Evolutionary conservation across 345 rosid genomes (phyloP).

Genomic region (Reutealis trisperma): DNA sequence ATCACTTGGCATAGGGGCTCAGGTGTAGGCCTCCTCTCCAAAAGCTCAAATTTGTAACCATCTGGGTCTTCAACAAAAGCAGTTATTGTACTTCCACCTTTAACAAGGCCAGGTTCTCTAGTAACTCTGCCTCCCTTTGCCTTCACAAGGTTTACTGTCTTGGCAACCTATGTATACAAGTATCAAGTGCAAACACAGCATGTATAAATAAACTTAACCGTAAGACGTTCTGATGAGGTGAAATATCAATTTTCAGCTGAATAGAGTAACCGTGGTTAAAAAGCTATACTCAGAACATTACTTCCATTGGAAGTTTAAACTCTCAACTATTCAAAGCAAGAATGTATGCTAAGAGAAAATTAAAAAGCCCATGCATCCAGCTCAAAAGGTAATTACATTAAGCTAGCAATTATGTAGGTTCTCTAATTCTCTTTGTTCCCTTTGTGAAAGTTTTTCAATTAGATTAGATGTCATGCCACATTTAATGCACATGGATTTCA

Average conservation of each 20-base stretch:
- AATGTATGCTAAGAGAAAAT: neutral
- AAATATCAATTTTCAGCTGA: neutral
- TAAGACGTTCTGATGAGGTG: neutral
- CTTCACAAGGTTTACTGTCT: conserved; percentile 20
- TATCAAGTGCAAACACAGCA: neutral
- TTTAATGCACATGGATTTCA: neutral
- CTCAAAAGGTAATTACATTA: neutral
- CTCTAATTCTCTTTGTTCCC: neutral
- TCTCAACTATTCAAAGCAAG: neutral
- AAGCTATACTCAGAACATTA: neutral
- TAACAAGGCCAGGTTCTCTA: conserved; percentile 12
- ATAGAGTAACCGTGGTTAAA: neutral
- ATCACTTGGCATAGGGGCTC: conserved; percentile 32
- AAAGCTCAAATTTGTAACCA: conserved; percentile 24
- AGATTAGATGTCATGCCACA: neutral
- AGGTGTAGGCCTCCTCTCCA: conserved; percentile 22
- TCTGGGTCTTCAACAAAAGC: conserved; percentile 27
- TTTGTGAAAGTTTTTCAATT: neutral
- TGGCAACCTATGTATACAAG: conserved; percentile 12
- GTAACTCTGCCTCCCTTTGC: conserved; percentile 26
- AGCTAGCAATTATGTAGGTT: neutral
- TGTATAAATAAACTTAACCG: neutral
- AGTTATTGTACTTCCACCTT: conserved; percentile 14
- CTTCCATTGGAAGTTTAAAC: neutral
- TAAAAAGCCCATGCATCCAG: neutral